These are phyloP conservation scores for Mortierella hygrophila DNA, from an alignment of 192 early-diverging fungal genomes.

Conservation along the genomic window DNA sequence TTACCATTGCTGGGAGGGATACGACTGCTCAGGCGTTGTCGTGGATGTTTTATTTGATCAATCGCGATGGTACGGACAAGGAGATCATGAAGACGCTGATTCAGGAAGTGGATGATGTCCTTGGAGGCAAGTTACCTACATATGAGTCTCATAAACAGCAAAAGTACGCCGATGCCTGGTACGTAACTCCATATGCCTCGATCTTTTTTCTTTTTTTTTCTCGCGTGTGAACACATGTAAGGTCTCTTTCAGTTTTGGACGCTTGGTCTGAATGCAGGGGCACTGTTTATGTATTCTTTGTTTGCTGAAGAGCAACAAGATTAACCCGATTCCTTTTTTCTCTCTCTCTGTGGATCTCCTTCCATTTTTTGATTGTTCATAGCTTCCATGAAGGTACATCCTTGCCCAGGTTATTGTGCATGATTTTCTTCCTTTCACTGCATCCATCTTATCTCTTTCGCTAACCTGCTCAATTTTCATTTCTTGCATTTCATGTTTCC, in stretches of 20 bases:
- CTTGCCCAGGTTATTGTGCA: background rate
- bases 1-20: slow-evolving; percentile 59
- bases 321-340: background rate
- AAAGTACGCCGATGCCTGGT: slow-evolving; percentile 51
- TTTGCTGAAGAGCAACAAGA: background rate
- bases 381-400: background rate
- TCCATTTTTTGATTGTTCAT: background rate
- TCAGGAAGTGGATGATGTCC: slow-evolving; percentile 37
- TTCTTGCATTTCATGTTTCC: background rate
- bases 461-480: background rate
- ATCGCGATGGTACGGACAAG: slow-evolving; percentile 48
- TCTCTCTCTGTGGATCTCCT: background rate
- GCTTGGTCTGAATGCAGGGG: too few species aligned
- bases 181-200: background rate
- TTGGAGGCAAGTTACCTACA: background rate
- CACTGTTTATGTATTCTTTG: too few species aligned
- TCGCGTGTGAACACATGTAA: background rate
- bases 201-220: background rate
- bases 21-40: slow-evolving; percentile 65
- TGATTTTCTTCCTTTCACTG: background rate
- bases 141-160: slow-evolving; percentile 31
- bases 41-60: slow-evolving; percentile 62
- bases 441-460: background rate
- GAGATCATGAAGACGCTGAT: slow-evolving; percentile 23
- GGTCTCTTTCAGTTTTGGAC: background rate